A percentile compares a stretch with the other conserved stretches of the same genome.
Conservation (phyloP, 805 yeast species). For the Myxozyma neotropica region DNA sequence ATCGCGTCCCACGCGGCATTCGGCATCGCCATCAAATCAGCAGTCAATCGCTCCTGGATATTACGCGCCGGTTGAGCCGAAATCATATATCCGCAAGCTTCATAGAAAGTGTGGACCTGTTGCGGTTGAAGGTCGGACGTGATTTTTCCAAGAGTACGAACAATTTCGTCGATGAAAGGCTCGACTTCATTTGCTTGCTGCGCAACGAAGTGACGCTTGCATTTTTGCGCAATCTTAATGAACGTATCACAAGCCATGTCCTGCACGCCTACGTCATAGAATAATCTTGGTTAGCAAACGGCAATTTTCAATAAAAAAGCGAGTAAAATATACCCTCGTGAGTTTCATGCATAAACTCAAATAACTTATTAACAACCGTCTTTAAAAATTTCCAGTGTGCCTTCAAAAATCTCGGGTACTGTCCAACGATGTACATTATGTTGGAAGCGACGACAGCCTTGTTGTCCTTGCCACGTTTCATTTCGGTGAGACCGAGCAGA, state of each 20-base stretch:
- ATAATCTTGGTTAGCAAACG: not conserved
- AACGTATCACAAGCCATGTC: constrained; percentile 99
- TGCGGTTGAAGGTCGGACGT: constrained; percentile 95
- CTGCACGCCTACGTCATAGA: constrained; percentile 76
- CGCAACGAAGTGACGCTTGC: constrained; percentile 92
- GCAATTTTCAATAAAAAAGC: not conserved
- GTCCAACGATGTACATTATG: constrained; percentile 99
- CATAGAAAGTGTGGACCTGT: constrained; percentile 96
- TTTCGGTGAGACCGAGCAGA: constrained; percentile 85
- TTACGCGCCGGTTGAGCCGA: constrained; percentile 78
- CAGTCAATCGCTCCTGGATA: constrained; percentile 68
- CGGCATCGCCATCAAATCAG: constrained; percentile 85
- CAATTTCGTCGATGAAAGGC: constrained; percentile 90
- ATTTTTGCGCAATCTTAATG: constrained; percentile 90
- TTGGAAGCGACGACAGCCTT: constrained; percentile 99
- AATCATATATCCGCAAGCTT: constrained; percentile 93
- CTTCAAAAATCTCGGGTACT: constrained; percentile 93
- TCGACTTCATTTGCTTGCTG: constrained; percentile 82
- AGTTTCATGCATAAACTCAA: constrained; percentile 99
- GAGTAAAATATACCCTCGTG: constrained; percentile 60
- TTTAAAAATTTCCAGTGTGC: constrained; percentile 98
- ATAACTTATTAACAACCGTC: constrained; percentile 91
- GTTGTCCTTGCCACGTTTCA: constrained; percentile 96
- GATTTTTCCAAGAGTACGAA: constrained; percentile 75
- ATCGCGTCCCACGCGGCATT: constrained; percentile 94